Percentiles rank a stretch among this genome's conserved stretches.
These are phyloP conservation scores for Arthrobotrys megalospora DNA, from an alignment of 2,329 filamentous ascomycete species.

Conservation along the genomic window DNA sequence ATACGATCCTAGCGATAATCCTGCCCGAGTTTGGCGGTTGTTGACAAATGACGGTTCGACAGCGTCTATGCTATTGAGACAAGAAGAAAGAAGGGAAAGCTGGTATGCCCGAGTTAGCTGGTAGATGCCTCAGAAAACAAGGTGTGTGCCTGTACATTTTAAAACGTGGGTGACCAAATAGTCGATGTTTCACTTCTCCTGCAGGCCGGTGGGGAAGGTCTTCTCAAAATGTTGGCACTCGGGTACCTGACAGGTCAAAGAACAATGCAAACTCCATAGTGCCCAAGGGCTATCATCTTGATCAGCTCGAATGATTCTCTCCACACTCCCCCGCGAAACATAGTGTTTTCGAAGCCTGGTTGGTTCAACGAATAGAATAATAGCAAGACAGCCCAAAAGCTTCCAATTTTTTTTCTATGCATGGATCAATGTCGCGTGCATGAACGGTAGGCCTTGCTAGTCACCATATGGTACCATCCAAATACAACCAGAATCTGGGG, in stretches of 20 bases:
- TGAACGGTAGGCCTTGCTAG: constrained; percentile 28
- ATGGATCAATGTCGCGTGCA: constrained; percentile 39
- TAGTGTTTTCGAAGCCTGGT: constrained; percentile 51
- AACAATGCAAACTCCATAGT: constrained; percentile 18
- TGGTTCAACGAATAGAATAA: constrained; percentile 10
- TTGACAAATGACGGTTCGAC: constrained; percentile 13
- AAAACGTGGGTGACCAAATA: constrained; percentile 36
- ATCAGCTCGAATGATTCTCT: constrained; percentile 20
- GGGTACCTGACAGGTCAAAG: constrained; percentile 34
- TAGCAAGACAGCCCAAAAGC: constrained; percentile 3
- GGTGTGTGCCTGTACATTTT: constrained; percentile 39
- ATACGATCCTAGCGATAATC: constrained; percentile 47
- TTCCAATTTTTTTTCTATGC: constrained; percentile 31
- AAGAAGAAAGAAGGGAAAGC: neutral
- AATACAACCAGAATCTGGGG: constrained; percentile 32
- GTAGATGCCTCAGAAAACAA: constrained; percentile 6
- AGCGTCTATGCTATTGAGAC: constrained; percentile 47
- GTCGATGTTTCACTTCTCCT: constrained; percentile 40
- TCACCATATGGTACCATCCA: neutral
- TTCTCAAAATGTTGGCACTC: constrained; percentile 6
- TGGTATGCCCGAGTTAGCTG: constrained; percentile 21
- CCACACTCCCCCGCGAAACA: constrained; percentile 46
- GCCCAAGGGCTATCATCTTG: constrained; percentile 25
- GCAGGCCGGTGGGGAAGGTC: constrained; percentile 58
- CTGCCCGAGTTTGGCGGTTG: constrained; percentile 42